Percentiles rank a stretch among this genome's conserved stretches.
Evolutionary conservation across 371 early-diverging fungal species (phyloP).

Genomic region (Actinomortierella ambigua): DNA sequence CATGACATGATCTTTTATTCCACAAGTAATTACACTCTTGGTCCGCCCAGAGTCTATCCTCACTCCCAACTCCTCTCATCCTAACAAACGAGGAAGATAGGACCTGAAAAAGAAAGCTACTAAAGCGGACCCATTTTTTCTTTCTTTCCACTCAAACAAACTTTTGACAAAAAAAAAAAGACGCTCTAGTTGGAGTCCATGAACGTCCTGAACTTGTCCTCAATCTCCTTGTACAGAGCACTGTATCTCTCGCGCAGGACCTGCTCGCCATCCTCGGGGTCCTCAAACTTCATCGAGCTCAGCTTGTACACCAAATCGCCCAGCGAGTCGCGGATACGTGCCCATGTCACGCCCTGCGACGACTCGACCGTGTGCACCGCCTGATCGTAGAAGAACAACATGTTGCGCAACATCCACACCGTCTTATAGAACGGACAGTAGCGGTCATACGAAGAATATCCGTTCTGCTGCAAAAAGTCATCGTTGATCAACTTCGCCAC

Average conservation of each 20-base stretch:
- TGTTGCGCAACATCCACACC: slow-evolving; percentile 97
- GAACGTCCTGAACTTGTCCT: slow-evolving; percentile 87
- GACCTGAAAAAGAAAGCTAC: too few relatives aligned
- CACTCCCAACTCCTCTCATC: too few relatives aligned
- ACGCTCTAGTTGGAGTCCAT: slow-evolving; percentile 35
- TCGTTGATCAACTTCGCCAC: slow-evolving; percentile 99
- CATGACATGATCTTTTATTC: too few relatives aligned
- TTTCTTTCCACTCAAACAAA: too few relatives aligned
- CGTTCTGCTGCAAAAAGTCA: slow-evolving; percentile 99
- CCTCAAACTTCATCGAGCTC: slow-evolving; percentile 99
- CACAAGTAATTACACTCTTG: too few relatives aligned
- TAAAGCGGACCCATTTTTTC: not conserved
- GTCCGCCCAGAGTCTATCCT: too few relatives aligned
- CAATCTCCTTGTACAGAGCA: slow-evolving; percentile 93
- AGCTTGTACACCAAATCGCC: slow-evolving; percentile 96
- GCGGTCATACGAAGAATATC: slow-evolving; percentile 99
- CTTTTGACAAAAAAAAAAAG: slow-evolving; percentile 10
- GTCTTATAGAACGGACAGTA: slow-evolving; percentile 99
- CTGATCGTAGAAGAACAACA: slow-evolving; percentile 96
- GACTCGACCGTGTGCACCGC: slow-evolving; percentile 96
- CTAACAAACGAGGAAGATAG: too few relatives aligned
- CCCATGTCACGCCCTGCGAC: slow-evolving; percentile 92
- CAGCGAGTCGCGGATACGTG: slow-evolving; percentile 92
- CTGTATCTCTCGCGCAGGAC: slow-evolving; percentile 84
- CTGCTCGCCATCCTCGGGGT: slow-evolving; percentile 95